Evolutionary conservation across 2,329 filamentous ascomycete species (phyloP).

Genomic region (Xylaria sp.): DNA sequence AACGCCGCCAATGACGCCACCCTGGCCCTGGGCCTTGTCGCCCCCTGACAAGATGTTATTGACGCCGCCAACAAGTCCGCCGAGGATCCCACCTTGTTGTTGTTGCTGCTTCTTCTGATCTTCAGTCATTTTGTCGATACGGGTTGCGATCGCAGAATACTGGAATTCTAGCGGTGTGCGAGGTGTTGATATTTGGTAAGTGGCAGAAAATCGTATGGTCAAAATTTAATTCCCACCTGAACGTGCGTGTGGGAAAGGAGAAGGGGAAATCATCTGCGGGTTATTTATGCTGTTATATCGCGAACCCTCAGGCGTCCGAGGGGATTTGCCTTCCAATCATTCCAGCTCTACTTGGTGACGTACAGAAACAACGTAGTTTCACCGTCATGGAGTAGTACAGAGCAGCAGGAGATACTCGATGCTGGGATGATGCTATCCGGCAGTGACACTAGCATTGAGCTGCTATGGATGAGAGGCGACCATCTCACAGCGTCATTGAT

Average conservation of each 20-base stretch:
- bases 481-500: not conserved
- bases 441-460: conserved; percentile 1
- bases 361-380: conserved; percentile 8
- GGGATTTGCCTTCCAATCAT: conserved; percentile 8
- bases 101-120: conserved; percentile 9
- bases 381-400: conserved; percentile 8
- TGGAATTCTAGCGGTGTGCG: not conserved
- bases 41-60: conserved; percentile 37
- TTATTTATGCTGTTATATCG: conserved; percentile 10
- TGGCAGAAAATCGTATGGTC: not conserved
- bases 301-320: not conserved
- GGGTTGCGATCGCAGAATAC: not conserved
- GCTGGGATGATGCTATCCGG: conserved; percentile 14
- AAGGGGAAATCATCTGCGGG: not conserved
- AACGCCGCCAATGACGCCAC: conserved; percentile 34
- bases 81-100: conserved; percentile 31
- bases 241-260: not conserved
- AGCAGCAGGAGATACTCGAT: not conserved
- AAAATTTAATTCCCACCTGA: not conserved
- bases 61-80: conserved; percentile 32
- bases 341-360: not conserved
- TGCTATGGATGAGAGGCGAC: not conserved
- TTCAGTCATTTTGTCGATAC: conserved; percentile 12
- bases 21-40: conserved; percentile 35
- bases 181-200: not conserved